Evolutionary conservation across 1,284 basidiomycete species (phyloP).

Genomic region (Termitomyces sp.): DNA sequence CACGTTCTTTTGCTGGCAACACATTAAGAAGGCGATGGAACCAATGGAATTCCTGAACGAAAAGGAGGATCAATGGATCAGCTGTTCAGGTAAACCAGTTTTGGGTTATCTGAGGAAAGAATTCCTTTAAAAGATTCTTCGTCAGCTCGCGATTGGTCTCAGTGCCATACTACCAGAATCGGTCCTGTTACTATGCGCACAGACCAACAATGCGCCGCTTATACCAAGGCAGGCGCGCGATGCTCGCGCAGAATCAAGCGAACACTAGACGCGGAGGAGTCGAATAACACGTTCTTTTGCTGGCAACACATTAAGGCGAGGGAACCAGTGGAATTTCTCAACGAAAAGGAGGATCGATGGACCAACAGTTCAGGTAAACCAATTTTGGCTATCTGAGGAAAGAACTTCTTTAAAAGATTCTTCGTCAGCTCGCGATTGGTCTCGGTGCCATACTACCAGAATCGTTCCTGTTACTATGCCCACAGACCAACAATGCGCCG

Average conservation of each 20-base stretch:
- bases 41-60: neutral
- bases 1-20: neutral
- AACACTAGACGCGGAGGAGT: too few species aligned
- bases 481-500: too few species aligned
- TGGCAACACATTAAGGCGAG: neutral
- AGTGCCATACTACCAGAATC: too few species aligned
- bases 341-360: neutral
- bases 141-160: neutral
- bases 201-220: too few species aligned
- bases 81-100: neutral
- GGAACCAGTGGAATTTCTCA: neutral
- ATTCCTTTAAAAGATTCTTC: neutral
- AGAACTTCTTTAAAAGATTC: neutral
- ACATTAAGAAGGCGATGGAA: neutral
- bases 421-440: neutral
- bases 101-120: neutral
- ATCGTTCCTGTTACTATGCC: too few species aligned
- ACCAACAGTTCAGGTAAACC: neutral
- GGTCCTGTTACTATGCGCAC: too few species aligned
- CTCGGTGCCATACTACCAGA: too few species aligned
- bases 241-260: too few species aligned
- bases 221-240: too few species aligned
- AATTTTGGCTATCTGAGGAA: neutral
- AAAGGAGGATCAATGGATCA: neutral
- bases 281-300: too few species aligned